Percentiles rank a stretch among this genome's conserved stretches.
Conservation (phyloP, 2,329 filamentous ascomycete genomes). For the Cytospora mali region DNA sequence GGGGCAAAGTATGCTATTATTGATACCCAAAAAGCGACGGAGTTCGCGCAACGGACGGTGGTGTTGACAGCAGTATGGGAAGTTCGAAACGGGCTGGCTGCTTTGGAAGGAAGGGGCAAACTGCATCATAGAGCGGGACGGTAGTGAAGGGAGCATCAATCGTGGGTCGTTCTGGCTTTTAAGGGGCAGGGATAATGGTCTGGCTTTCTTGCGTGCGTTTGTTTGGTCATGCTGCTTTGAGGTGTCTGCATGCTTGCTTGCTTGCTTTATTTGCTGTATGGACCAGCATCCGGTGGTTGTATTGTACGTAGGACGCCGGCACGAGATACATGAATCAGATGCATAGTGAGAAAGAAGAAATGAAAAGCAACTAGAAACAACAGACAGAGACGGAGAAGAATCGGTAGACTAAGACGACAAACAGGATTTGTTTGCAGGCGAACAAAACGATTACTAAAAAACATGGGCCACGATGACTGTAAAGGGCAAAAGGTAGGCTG, state of each 20-base stretch:
- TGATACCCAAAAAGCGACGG: constrained; percentile 10
- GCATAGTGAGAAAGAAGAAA: background rate
- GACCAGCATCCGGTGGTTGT: background rate
- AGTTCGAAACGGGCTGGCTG: background rate
- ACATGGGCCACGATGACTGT: background rate
- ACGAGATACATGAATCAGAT: background rate
- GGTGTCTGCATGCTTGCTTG: too few species aligned
- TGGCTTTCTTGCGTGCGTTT: background rate
- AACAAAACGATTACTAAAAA: background rate
- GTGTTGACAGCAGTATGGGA: background rate
- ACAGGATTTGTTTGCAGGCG: too few species aligned
- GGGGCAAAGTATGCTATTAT: background rate
- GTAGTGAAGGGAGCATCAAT: background rate
- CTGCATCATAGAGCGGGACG: background rate
- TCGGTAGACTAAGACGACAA: background rate
- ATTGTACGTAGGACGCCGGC: background rate
- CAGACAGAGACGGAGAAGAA: background rate
- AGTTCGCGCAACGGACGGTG: background rate
- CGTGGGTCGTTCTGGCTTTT: background rate
- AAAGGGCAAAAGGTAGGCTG: background rate
- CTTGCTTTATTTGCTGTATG: background rate
- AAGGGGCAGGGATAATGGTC: background rate
- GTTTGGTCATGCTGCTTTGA: background rate
- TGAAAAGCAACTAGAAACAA: background rate
- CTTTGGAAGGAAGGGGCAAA: background rate